phyloP scores from a whole-genome alignment of 495 filamentous ascomycete species.

The Schizothecium vesticola region DNA sequence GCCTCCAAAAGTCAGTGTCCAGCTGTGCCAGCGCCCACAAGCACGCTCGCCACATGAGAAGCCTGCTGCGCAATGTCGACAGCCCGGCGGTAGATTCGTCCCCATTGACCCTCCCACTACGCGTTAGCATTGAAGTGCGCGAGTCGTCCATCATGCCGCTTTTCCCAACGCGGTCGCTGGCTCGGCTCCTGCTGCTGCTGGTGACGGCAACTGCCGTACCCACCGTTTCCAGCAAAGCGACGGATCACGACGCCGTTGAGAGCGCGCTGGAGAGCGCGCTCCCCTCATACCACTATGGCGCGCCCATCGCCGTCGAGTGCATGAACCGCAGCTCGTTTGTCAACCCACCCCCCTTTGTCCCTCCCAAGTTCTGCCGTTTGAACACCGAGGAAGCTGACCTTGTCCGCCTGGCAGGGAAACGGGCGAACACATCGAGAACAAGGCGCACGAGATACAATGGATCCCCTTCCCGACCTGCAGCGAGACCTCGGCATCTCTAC shows the following conservation, averaged over 20 bases:
- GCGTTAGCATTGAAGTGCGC: not conserved
- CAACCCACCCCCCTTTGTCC: not conserved
- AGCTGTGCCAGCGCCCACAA: not conserved
- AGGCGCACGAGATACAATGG: conserved; percentile 80
- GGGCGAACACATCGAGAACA: conserved; percentile 72
- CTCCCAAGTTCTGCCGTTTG: not conserved
- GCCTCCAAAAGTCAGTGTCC: not conserved
- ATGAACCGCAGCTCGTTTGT: conserved; percentile 53
- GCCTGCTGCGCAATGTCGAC: not conserved
- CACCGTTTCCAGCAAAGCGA: not conserved
- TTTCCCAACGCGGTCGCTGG: not conserved
- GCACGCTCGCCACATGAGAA: not conserved
- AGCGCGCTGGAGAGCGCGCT: conserved; percentile 24
- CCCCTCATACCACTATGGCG: conserved; percentile 46
- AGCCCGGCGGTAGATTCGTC: not conserved
- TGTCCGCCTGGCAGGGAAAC: conserved; percentile 43
- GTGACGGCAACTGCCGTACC: not conserved
- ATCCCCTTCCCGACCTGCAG: conserved; percentile 89
- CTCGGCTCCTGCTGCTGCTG: not conserved
- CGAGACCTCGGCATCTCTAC: conserved; percentile 76
- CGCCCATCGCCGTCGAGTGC: conserved; percentile 46
- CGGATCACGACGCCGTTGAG: conserved; percentile 5
- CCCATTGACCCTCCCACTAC: not conserved
- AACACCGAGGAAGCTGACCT: not conserved
- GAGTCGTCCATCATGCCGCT: not conserved